Evolutionary conservation across 192 early-diverging fungal genomes (phyloP).

Genomic region (Backusella liffmaniae): DNA sequence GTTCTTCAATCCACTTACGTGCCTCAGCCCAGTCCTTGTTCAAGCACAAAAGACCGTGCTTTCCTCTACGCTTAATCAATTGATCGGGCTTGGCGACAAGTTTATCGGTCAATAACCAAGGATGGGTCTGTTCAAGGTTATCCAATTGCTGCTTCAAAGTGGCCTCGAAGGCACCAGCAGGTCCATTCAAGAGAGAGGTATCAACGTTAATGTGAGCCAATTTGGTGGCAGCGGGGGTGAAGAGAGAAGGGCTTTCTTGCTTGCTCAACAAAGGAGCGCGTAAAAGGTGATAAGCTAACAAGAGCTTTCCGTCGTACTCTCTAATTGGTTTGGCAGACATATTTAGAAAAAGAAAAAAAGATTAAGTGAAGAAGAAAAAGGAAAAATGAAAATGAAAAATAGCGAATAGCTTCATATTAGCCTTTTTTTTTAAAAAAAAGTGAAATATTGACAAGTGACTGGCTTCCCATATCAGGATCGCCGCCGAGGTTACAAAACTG

Average conservation of each 20-base stretch:
- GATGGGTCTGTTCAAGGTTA: conserved; percentile 72
- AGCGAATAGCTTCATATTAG: background rate
- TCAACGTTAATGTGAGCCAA: conserved; percentile 82
- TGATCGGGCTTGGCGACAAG: conserved; percentile 98
- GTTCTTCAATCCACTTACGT: conserved; percentile 86
- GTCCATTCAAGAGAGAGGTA: conserved; percentile 50
- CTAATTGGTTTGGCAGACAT: conserved; percentile 36
- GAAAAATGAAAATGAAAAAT: background rate
- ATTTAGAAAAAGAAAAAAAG: conserved; percentile 12
- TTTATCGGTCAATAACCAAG: conserved; percentile 81
- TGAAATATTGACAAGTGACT: background rate
- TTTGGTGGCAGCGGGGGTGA: conserved; percentile 69
- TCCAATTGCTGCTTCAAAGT: conserved; percentile 57
- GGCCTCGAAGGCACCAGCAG: conserved; percentile 62
- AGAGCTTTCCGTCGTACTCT: conserved; percentile 96
- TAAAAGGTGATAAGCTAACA: conserved; percentile 87
- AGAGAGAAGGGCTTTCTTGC: conserved; percentile 53
- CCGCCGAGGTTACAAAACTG: conserved; percentile 16
- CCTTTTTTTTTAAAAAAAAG: background rate
- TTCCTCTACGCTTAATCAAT: conserved; percentile 97
- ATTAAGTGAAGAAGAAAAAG: background rate
- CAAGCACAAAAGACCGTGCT: conserved; percentile 90
- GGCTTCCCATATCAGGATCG: conserved; percentile 6
- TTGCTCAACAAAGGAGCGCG: conserved; percentile 61
- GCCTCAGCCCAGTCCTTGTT: conserved; percentile 88